These are phyloP conservation scores for Epicoccum sorghinum DNA, from an alignment of 2,329 filamentous ascomycete genomes.

Conservation along the genomic window DNA sequence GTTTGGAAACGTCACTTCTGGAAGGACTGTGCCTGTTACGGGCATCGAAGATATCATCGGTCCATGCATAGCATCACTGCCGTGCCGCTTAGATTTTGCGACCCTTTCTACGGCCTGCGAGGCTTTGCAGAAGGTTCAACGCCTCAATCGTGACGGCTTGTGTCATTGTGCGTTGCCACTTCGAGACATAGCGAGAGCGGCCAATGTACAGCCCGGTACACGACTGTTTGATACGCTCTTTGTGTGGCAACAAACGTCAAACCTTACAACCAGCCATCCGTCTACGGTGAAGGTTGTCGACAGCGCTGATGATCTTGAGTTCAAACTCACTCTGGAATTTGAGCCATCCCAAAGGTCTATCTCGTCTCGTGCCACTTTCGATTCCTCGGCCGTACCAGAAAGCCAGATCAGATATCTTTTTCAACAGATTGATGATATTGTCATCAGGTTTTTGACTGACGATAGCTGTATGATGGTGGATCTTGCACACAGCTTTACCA, in stretches of 20 bases:
- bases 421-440: slow-evolving; percentile 65
- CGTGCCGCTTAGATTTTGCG: slow-evolving; percentile 68
- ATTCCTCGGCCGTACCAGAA: slow-evolving; percentile 59
- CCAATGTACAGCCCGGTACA: slow-evolving; percentile 60
- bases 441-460: slow-evolving; percentile 50
- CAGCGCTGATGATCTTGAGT: slow-evolving; percentile 76
- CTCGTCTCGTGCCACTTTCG: slow-evolving; percentile 61
- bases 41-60: slow-evolving; percentile 77
- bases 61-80: slow-evolving; percentile 78
- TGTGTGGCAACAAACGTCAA: slow-evolving; percentile 80
- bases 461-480: slow-evolving; percentile 43
- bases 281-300: slow-evolving; percentile 61
- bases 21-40: slow-evolving; percentile 73
- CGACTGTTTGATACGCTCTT: slow-evolving; percentile 78
- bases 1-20: slow-evolving; percentile 82
- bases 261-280: slow-evolving; percentile 32
- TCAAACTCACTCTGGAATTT: slow-evolving; percentile 75
- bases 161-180: slow-evolving; percentile 69
- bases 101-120: slow-evolving; percentile 61
- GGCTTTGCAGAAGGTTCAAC: slow-evolving; percentile 68
- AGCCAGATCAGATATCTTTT: slow-evolving; percentile 63
- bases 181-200: slow-evolving; percentile 69
- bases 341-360: slow-evolving; percentile 64
- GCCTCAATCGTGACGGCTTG: slow-evolving; percentile 69
- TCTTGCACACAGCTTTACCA: slow-evolving; percentile 28